Conservation (phyloP, 805 yeast genomes). For the Saturnispora kantuleensis region DNA sequence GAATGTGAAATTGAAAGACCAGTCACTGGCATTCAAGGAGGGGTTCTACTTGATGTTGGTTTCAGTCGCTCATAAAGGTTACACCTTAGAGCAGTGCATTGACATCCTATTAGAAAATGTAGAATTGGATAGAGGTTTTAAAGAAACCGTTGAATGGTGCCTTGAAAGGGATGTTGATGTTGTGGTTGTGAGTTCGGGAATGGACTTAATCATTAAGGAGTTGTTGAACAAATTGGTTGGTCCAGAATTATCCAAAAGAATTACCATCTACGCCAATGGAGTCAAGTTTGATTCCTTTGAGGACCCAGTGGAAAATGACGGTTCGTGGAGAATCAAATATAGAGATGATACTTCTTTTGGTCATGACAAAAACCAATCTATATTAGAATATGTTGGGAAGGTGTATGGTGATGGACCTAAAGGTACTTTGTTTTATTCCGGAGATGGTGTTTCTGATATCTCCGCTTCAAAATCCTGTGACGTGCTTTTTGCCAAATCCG, state of each 20-base stretch:
- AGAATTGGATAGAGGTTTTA: conserved; percentile 84
- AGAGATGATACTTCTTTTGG: conserved; percentile 85
- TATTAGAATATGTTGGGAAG: conserved; percentile 37
- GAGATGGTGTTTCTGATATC: conserved; percentile 95
- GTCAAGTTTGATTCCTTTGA: conserved; percentile 69
- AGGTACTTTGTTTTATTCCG: conserved; percentile 81
- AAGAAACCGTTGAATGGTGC: conserved; percentile 73
- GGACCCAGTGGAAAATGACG: conserved; percentile 31
- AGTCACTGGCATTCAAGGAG: conserved; percentile 60
- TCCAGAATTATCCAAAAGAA: conserved; percentile 55
- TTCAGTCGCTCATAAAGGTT: conserved; percentile 46
- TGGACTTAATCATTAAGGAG: conserved; percentile 84
- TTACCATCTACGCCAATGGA: conserved; percentile 69
- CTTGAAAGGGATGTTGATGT: conserved; percentile 63
- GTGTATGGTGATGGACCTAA: conserved; percentile 22
- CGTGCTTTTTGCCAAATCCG: conserved; percentile 84
- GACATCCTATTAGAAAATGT: conserved; percentile 56
- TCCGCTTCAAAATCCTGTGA: conserved; percentile 95
- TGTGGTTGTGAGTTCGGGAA: conserved; percentile 84
- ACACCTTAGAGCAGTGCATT: conserved; percentile 63
- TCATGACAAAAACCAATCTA: conserved; percentile 86
- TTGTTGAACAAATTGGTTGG: conserved; percentile 53
- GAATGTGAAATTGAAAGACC: conserved; percentile 65
- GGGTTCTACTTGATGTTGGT: conserved; percentile 81
- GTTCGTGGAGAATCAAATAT: conserved; percentile 73